phyloP scores from a whole-genome alignment of 2,329 filamentous ascomycete genomes.

The Passalora sequoiae region DNA sequence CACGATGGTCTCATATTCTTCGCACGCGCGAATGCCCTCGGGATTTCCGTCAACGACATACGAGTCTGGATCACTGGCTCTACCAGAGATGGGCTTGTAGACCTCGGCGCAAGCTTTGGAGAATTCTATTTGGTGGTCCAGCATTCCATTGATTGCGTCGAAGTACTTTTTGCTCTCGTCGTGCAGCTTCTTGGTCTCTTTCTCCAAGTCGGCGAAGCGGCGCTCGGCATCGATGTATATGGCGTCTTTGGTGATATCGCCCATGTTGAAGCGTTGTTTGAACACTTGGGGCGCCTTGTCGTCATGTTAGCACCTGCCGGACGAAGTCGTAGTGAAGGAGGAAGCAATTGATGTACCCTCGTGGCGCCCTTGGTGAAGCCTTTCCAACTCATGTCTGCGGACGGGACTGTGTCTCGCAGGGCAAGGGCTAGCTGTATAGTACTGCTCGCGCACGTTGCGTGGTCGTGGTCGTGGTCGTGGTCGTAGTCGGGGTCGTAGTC shows the following conservation, averaged over 20 bases:
- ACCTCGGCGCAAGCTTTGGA: conserved; percentile 93
- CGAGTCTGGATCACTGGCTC: conserved; percentile 86
- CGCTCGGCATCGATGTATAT: conserved; percentile 93
- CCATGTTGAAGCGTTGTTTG: conserved; percentile 89
- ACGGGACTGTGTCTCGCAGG: too few relatives aligned
- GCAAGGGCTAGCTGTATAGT: too few relatives aligned
- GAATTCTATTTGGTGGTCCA: conserved; percentile 96
- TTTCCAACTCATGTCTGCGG: conserved; percentile 83
- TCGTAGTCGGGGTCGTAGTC: conserved; percentile 3
- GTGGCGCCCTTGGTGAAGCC: conserved; percentile 87
- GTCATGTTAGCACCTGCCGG: conserved; percentile 17
- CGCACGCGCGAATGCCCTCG: conserved; percentile 89
- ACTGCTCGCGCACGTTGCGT: too few relatives aligned
- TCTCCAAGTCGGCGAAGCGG: conserved; percentile 83
- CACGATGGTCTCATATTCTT: conserved; percentile 91
- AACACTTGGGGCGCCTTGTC: conserved; percentile 78
- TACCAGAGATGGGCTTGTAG: conserved; percentile 96
- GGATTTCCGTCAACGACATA: conserved; percentile 77
- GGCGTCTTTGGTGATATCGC: conserved; percentile 89
- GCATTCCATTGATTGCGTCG: conserved; percentile 96
- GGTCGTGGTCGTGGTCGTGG: too few relatives aligned
- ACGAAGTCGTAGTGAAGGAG: neutral
- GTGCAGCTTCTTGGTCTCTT: conserved; percentile 92
- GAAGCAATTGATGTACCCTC: conserved; percentile 56
- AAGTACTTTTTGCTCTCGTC: conserved; percentile 98